Percentiles rank a stretch among this genome's conserved stretches.
Conservation (phyloP, 371 early-diverging fungal species). For the Haplosporangium sp. region DNA sequence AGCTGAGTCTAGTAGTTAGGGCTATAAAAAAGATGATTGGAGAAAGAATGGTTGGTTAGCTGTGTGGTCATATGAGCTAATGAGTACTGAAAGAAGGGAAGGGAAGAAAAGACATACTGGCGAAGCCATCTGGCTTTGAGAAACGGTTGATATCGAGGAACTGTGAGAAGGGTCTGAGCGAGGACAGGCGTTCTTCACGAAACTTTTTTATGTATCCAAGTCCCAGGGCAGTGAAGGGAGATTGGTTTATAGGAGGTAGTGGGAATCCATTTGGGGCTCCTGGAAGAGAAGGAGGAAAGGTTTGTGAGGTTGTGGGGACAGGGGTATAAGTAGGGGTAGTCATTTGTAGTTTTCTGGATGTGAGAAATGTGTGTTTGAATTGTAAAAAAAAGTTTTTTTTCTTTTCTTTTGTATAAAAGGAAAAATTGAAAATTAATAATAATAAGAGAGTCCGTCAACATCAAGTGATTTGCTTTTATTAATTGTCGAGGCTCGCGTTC, state of each 20-base stretch:
- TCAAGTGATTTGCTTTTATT: too few relatives aligned
- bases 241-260: slow-evolving; percentile 15
- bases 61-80: background rate
- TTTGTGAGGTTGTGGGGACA: slow-evolving; percentile 9
- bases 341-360: slow-evolving; percentile 5
- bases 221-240: slow-evolving; percentile 32
- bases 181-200: slow-evolving; percentile 47
- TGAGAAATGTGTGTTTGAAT: too few relatives aligned
- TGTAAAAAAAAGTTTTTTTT: too few relatives aligned
- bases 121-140: slow-evolving; percentile 66
- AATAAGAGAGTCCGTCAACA: too few relatives aligned
- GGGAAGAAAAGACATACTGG: slow-evolving; percentile 57
- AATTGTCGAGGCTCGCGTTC: too few relatives aligned
- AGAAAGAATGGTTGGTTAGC: background rate
- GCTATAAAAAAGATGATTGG: background rate
- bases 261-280: slow-evolving; percentile 17
- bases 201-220: slow-evolving; percentile 45
- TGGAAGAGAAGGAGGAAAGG: slow-evolving; percentile 1
- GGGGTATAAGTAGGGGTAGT: slow-evolving; percentile 37
- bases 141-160: slow-evolving; percentile 72
- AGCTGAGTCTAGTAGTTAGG: slow-evolving; percentile 55
- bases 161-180: slow-evolving; percentile 67
- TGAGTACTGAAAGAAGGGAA: background rate
- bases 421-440: too few relatives aligned
- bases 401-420: too few relatives aligned